Percentiles rank a stretch among this genome's conserved stretches.
These are phyloP conservation scores for Tylopilus intermedius DNA, from an alignment of 768 basidiomycete species.

Conservation along the genomic window DNA sequence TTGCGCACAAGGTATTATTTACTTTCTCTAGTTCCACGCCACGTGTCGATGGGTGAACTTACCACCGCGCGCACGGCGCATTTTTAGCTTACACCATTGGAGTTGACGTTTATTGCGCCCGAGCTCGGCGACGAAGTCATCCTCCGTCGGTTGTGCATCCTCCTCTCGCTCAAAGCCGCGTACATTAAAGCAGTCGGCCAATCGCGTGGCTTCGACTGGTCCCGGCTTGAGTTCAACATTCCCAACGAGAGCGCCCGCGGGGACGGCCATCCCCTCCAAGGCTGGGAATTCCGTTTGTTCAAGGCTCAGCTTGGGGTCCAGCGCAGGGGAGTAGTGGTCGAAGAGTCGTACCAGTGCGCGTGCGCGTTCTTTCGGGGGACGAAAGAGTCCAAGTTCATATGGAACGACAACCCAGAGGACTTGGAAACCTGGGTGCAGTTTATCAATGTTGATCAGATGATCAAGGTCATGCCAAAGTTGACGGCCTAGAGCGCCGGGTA, in stretches of 20 bases:
- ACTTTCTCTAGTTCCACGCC: not conserved
- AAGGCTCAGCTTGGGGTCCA: slow-evolving; percentile 66
- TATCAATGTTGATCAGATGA: slow-evolving; percentile 75
- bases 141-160: slow-evolving; percentile 69
- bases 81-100: slow-evolving; percentile 40
- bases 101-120: slow-evolving; percentile 48
- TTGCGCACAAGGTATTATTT: slow-evolving; percentile 64
- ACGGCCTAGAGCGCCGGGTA: slow-evolving; percentile 36
- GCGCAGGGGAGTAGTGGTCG: slow-evolving; percentile 44
- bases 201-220: slow-evolving; percentile 74
- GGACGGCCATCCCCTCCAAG: slow-evolving; percentile 65
- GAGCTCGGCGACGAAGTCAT: slow-evolving; percentile 57
- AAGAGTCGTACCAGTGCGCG: slow-evolving; percentile 73
- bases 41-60: not conserved
- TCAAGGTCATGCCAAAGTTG: slow-evolving; percentile 73
- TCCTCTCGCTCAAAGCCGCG: slow-evolving; percentile 74
- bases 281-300: slow-evolving; percentile 87
- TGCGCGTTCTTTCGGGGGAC: slow-evolving; percentile 72
- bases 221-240: slow-evolving; percentile 78
- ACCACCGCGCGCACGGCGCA: not conserved
- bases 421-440: slow-evolving; percentile 81
- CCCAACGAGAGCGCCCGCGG: slow-evolving; percentile 55
- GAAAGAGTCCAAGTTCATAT: slow-evolving; percentile 62
- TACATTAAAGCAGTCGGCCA: slow-evolving; percentile 84
- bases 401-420: slow-evolving; percentile 61